Base-by-base conservation (phyloP, 768 basidiomycete species). In the Suillus clintonianus region DNA sequence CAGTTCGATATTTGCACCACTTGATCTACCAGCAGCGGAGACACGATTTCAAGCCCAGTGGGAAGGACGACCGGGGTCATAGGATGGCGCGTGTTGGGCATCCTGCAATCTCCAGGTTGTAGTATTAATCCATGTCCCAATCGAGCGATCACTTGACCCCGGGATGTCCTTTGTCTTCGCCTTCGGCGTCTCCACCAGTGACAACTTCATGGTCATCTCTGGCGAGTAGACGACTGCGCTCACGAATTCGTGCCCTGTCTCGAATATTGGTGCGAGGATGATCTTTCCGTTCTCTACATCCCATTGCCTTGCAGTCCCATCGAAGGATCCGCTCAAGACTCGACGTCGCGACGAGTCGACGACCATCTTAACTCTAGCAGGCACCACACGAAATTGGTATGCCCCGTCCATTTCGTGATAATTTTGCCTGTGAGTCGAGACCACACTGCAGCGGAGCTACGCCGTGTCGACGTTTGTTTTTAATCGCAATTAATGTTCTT, bases 341-440 rank as follows among this genome's bases (percentile, higher is more conserved):
- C 43, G 43, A n/a, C n/a, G n/a, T n/a, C n/a, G n/a, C n/a, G n/a
- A n/a, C n/a, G n/a, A n/a, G n/a, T n/a, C n/a, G n/a, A 10, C 11
- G n/a, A 22, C 43, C 43, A 45, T 22, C n/a, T 22, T 5, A 11
- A 22, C 43, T 45, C 43, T n/a, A 45, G 43, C 43, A 13, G n/a
- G 13, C n/a, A 2, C n/a, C 1, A 0, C n/a, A 43, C 43, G 10
- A 4, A 0, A 1, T n/a, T 5, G 4, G 43, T n/a, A n/a, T n/a
- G 43, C 10, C n/a, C 9, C n/a, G 5, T 4, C 19, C 43, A 43
- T 43, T 4, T 43, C n/a, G n/a, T n/a, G 4, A 43, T n/a, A 19
- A 43, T n/a, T n/a, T 43, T n/a, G n/a, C 9, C 8, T n/a, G 43
- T n/a, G 15, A 27, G 24, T 50, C 48, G 8, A 27, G 15, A 50